Conservation (phyloP, 208 protist genomes). For the Angomonas ambiguus region DNA sequence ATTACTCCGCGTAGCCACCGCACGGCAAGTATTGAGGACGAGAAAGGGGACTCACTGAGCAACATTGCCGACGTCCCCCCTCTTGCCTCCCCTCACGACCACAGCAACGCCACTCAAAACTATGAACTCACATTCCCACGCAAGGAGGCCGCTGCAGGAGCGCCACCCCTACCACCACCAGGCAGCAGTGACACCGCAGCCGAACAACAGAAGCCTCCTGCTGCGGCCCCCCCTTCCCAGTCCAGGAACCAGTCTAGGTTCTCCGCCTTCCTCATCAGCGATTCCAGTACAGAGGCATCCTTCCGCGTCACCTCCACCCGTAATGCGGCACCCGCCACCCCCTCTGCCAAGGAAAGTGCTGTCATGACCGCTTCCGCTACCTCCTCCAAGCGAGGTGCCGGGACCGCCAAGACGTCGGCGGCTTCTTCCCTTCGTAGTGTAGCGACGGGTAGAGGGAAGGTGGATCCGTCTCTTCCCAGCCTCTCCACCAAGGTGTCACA, state of each 20-base stretch:
- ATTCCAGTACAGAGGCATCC: neutral
- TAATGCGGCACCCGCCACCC: neutral
- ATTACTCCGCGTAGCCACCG: neutral
- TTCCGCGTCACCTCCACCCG: neutral
- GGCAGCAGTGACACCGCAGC: neutral
- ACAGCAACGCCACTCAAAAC: neutral
- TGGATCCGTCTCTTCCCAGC: neutral
- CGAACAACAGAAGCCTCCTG: neutral
- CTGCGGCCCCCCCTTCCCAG: neutral
- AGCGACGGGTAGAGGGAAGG: too few relatives aligned
- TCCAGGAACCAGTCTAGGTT: neutral
- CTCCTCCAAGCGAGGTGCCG: too few relatives aligned
- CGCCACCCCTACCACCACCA: neutral
- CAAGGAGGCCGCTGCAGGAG: neutral
- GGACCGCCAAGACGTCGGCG: too few relatives aligned
- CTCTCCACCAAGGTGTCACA: neutral
- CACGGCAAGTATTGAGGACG: neutral
- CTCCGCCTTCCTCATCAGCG: slow-evolving; percentile 1
- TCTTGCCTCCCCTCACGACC: neutral
- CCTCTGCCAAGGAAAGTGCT: neutral
- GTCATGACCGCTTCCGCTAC: neutral
- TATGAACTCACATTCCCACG: neutral
- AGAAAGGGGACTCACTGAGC: neutral
- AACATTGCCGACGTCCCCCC: slow-evolving; percentile 1
- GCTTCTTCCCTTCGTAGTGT: too few relatives aligned